Evolutionary conservation across 345 rosid species (phyloP).

Genomic region (Bruguiera parviflora): DNA sequence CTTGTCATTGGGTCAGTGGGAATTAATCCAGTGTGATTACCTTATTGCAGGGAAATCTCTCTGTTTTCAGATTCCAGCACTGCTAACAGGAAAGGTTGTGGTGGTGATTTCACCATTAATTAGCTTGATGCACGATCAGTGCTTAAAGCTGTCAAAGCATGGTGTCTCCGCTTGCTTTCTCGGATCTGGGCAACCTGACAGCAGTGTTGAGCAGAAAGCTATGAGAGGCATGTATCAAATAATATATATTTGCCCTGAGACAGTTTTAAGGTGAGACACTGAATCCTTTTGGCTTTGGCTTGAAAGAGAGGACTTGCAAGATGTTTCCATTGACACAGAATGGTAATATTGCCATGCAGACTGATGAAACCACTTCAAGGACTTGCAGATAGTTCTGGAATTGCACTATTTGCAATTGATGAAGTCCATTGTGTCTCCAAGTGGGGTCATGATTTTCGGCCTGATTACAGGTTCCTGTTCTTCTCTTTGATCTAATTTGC

Average conservation of each 20-base stretch:
- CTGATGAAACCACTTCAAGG: conserved; percentile 63
- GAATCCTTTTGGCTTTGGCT: not conserved
- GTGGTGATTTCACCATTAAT: conserved; percentile 89
- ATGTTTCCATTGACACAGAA: conserved; percentile 8
- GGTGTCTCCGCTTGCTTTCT: conserved; percentile 89
- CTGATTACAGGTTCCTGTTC: conserved; percentile 56
- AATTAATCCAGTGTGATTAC: conserved; percentile 1
- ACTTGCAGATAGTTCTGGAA: conserved; percentile 74
- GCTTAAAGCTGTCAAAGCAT: conserved; percentile 71
- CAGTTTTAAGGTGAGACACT: conserved; percentile 49
- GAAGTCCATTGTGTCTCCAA: conserved; percentile 92
- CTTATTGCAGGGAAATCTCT: conserved; percentile 69
- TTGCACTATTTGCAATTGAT: conserved; percentile 83
- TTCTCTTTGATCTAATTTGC: not conserved
- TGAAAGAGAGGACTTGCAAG: conserved; percentile 7
- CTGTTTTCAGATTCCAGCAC: conserved; percentile 89
- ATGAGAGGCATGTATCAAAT: conserved; percentile 75
- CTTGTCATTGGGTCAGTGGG: not conserved
- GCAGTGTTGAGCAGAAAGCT: conserved; percentile 73
- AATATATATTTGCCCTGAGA: conserved; percentile 89
- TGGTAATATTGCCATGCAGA: conserved; percentile 38
- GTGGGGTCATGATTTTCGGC: conserved; percentile 98
- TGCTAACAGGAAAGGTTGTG: conserved; percentile 73
- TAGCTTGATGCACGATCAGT: conserved; percentile 94
- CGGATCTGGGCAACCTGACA: conserved; percentile 93